Percentiles rank a stretch among this genome's conserved stretches.
phyloP scores from a whole-genome alignment of 257 asterid genomes.

The Ilex asprella region DNA sequence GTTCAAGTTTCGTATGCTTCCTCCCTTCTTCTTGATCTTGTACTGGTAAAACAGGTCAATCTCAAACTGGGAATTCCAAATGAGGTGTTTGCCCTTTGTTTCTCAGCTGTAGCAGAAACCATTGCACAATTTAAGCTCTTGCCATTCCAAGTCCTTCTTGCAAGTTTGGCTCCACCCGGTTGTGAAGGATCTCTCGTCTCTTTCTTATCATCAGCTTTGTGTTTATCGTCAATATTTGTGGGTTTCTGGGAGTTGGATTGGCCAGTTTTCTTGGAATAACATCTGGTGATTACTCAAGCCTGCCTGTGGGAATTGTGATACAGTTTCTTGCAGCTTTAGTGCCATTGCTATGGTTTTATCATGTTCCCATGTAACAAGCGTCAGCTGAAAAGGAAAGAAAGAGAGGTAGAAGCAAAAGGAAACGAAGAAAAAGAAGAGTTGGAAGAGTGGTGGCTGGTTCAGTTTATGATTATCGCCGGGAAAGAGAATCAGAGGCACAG shows the following conservation, averaged over 20 bases:
- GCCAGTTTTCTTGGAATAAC: slow-evolving; percentile 63
- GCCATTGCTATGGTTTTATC: slow-evolving; percentile 54
- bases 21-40: slow-evolving; percentile 66
- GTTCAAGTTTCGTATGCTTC: slow-evolving; percentile 54
- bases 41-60: slow-evolving; percentile 60
- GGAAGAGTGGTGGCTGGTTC: slow-evolving; percentile 44
- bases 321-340: slow-evolving; percentile 68
- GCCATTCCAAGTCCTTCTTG: slow-evolving; percentile 66
- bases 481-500: slow-evolving; percentile 44
- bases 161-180: slow-evolving; percentile 72
- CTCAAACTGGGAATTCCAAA: slow-evolving; percentile 60
- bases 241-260: slow-evolving; percentile 65
- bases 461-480: slow-evolving; percentile 46
- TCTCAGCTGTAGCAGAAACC: slow-evolving; percentile 78
- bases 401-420: slow-evolving; percentile 40
- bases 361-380: slow-evolving; percentile 36
- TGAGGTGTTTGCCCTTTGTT: slow-evolving; percentile 61
- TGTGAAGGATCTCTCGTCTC: slow-evolving; percentile 83
- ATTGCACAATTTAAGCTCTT: slow-evolving; percentile 73
- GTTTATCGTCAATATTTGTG: slow-evolving; percentile 63
- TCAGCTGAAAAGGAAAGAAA: slow-evolving; percentile 31
- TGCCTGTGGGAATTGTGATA: slow-evolving; percentile 56
- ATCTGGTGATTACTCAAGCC: slow-evolving; percentile 49
- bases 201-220: slow-evolving; percentile 59
- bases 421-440: slow-evolving; percentile 45